phyloP scores from a whole-genome alignment of 257 asterid genomes.

The Eustoma russellianum region DNA sequence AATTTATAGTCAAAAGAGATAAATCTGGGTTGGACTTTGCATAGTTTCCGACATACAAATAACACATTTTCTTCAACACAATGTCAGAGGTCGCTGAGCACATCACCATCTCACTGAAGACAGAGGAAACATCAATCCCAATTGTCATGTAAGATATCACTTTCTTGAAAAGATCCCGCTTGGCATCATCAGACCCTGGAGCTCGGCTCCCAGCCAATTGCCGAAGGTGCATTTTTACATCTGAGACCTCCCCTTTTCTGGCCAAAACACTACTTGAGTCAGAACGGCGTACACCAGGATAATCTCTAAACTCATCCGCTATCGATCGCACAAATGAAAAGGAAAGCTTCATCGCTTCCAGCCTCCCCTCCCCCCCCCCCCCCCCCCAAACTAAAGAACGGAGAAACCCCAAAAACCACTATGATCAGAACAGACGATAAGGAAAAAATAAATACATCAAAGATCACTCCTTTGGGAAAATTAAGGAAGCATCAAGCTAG shows the following conservation, averaged over 20 bases:
- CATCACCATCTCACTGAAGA: conserved; percentile 99
- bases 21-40: conserved; percentile 96
- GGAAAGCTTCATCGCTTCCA: conserved; percentile 10
- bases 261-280: conserved; percentile 15
- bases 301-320: not conserved
- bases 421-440: too few species aligned
- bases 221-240: conserved; percentile 89
- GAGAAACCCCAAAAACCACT: not conserved
- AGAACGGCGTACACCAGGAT: conserved; percentile 10
- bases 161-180: conserved; percentile 90
- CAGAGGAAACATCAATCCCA: conserved; percentile 90
- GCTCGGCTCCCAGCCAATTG: conserved; percentile 94
- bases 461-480: not conserved
- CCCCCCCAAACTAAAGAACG: too few species aligned
- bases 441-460: not conserved
- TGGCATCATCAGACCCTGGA: conserved; percentile 90
- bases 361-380: not conserved
- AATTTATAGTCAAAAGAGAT: conserved; percentile 88
- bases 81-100: conserved; percentile 97
- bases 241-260: conserved; percentile 97
- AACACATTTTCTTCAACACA: conserved; percentile 96
- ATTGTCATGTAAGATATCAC: conserved; percentile 96
- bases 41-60: conserved; percentile 88
- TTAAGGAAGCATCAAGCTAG: not conserved
- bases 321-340: not conserved